Evolutionary conservation across 1,284 basidiomycete genomes (phyloP).

Genomic region (Naganishia sp.): DNA sequence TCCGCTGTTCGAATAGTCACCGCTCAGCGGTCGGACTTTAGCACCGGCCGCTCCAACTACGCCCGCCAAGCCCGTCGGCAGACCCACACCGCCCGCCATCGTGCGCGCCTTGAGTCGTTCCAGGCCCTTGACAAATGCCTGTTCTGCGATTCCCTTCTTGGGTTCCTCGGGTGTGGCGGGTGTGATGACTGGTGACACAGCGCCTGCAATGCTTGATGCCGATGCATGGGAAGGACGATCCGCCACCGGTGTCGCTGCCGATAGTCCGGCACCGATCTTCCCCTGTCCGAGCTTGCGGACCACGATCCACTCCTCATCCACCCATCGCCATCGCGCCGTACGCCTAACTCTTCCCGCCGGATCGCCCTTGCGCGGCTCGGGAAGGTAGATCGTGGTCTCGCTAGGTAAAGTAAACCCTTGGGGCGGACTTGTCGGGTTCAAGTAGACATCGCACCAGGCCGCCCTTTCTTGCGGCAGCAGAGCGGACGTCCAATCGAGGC

Average conservation of each 20-base stretch:
- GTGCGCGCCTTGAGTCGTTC: constrained; percentile 51
- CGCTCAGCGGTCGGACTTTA: constrained; percentile 16
- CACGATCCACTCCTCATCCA: constrained; percentile 82
- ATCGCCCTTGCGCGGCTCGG: constrained; percentile 45
- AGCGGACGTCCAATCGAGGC: constrained; percentile 82
- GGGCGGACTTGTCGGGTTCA: constrained; percentile 59
- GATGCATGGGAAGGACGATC: background rate
- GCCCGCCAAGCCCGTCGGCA: constrained; percentile 5
- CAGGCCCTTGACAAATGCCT: constrained; percentile 54
- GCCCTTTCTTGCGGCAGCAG: constrained; percentile 86
- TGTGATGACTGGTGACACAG: background rate
- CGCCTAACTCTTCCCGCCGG: constrained; percentile 60
- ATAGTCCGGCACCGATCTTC: background rate
- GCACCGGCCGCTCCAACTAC: background rate
- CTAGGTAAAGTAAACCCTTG: constrained; percentile 47
- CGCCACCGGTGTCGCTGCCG: background rate
- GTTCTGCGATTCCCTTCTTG: constrained; percentile 48
- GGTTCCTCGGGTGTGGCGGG: constrained; percentile 28
- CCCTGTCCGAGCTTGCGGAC: constrained; percentile 46
- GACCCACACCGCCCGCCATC: constrained; percentile 17
- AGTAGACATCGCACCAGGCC: constrained; percentile 67
- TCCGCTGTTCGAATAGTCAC: constrained; percentile 7
- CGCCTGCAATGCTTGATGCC: constrained; percentile 33
- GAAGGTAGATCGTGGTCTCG: constrained; percentile 38
- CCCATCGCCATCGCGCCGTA: constrained; percentile 79